These are phyloP conservation scores for Aciculosporium take DNA, from an alignment of 2,329 filamentous ascomycete species.

Conservation along the genomic window DNA sequence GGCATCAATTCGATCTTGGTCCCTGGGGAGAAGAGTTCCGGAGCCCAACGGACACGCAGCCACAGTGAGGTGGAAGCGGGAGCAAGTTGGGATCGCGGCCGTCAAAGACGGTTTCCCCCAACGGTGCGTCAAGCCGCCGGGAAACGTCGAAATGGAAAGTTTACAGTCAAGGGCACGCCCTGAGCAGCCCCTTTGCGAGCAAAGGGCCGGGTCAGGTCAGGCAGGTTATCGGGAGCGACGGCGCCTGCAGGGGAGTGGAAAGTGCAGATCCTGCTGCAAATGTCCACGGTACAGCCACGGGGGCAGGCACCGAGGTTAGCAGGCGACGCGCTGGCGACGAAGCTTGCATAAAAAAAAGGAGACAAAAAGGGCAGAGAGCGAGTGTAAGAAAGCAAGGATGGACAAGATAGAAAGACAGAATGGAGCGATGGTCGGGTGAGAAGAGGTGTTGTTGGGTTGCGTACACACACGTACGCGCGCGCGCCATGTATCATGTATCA, in stretches of 20 bases:
- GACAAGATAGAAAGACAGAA: neutral
- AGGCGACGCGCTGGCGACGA: neutral
- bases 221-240: neutral
- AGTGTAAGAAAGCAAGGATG: neutral
- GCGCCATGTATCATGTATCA: no score
- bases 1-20: slow-evolving; percentile 2
- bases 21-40: neutral
- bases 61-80: neutral
- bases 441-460: neutral
- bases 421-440: neutral
- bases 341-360: slow-evolving; percentile 1
- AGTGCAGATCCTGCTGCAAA: slow-evolving; percentile 1
- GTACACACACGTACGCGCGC: no score
- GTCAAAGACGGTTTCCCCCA: slow-evolving; percentile 1
- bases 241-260: slow-evolving; percentile 3
- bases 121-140: neutral
- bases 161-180: neutral
- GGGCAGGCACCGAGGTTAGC: neutral
- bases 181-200: neutral
- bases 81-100: neutral
- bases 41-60: neutral
- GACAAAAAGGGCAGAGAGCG: neutral
- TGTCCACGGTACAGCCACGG: neutral
- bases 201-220: neutral
- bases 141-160: neutral